Percentiles rank a stretch among this genome's conserved stretches.
phyloP scores from a whole-genome alignment of 208 protist species.

The Endotrypanum monterogeii region DNA sequence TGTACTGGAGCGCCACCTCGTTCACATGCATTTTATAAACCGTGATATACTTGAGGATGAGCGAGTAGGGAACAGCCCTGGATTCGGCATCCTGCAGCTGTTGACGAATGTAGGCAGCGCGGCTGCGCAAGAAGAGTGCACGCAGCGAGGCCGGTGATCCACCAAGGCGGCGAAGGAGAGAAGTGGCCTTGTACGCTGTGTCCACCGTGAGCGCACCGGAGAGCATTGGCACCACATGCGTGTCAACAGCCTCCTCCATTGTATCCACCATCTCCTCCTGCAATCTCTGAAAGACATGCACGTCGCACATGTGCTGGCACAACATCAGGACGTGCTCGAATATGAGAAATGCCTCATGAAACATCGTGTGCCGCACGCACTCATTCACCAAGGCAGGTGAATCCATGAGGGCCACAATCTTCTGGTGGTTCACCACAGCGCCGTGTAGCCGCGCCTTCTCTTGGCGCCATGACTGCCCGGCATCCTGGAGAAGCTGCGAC shows the following conservation, averaged over 20 bases:
- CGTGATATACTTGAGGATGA: constrained; percentile 57
- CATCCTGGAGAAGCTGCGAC: constrained; percentile 43
- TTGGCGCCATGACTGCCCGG: constrained; percentile 61
- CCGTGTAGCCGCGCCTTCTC: constrained; percentile 52
- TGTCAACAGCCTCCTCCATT: constrained; percentile 43
- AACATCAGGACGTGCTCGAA: constrained; percentile 65
- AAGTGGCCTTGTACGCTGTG: constrained; percentile 63
- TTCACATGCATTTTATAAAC: constrained; percentile 82
- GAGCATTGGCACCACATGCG: constrained; percentile 66
- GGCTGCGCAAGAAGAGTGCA: constrained; percentile 57
- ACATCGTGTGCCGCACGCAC: constrained; percentile 75
- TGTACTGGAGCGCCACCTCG: constrained; percentile 78
- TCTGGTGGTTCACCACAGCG: constrained; percentile 59
- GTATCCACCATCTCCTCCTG: constrained; percentile 28
- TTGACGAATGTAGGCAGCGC: constrained; percentile 43
- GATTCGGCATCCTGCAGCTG: constrained; percentile 50
- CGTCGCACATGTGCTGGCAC: constrained; percentile 36
- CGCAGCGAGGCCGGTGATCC: constrained; percentile 35
- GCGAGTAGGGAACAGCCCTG: constrained; percentile 51
- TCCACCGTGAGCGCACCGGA: constrained; percentile 61
- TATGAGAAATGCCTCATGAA: constrained; percentile 76
- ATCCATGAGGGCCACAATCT: constrained; percentile 76
- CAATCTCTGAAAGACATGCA: constrained; percentile 36
- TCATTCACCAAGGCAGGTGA: constrained; percentile 63
- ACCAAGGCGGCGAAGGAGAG: constrained; percentile 63